These are phyloP conservation scores for Musa itinerans DNA, from an alignment of 176 grass and related monocot genomes.

Conservation along the genomic window DNA sequence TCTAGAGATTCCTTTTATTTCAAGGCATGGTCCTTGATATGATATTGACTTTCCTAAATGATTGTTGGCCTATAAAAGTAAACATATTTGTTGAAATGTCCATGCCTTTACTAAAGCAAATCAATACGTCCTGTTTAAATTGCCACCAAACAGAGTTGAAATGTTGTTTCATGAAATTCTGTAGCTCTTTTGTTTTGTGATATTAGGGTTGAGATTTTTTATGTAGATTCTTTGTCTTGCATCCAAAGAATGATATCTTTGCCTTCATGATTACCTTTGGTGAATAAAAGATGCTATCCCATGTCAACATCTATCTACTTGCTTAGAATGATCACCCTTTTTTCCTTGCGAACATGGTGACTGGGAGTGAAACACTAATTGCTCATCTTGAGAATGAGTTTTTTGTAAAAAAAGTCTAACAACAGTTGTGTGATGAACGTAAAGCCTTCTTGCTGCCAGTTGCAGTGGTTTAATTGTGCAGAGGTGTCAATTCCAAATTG, in stretches of 20 bases:
- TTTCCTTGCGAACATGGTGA: neutral
- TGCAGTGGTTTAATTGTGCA: slow-evolving; percentile 19
- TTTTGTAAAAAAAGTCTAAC: slow-evolving; percentile 1
- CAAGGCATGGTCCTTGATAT: too few species aligned
- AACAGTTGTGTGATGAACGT: slow-evolving; percentile 15
- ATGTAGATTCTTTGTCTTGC: neutral
- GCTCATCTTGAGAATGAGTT: slow-evolving; percentile 8
- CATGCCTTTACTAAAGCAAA: neutral
- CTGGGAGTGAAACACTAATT: neutral
- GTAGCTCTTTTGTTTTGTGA: neutral
- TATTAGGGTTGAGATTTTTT: neutral
- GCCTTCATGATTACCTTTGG: neutral
- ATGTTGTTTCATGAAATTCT: neutral
- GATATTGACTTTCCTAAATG: too few species aligned
- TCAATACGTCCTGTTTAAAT: neutral
- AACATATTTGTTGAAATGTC: neutral
- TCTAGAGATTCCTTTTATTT: too few species aligned
- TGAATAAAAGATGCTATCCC: neutral
- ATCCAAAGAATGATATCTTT: neutral
- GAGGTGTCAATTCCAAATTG: slow-evolving; percentile 24
- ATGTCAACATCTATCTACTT: neutral
- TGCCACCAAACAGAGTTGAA: neutral
- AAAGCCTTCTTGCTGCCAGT: slow-evolving; percentile 15
- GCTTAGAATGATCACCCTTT: slow-evolving; percentile 7
- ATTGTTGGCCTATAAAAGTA: too few species aligned